A percentile compares a stretch with the other conserved stretches of the same genome.
Conservation (phyloP, 2,329 filamentous ascomycete genomes). For the Alternaria solani region DNA sequence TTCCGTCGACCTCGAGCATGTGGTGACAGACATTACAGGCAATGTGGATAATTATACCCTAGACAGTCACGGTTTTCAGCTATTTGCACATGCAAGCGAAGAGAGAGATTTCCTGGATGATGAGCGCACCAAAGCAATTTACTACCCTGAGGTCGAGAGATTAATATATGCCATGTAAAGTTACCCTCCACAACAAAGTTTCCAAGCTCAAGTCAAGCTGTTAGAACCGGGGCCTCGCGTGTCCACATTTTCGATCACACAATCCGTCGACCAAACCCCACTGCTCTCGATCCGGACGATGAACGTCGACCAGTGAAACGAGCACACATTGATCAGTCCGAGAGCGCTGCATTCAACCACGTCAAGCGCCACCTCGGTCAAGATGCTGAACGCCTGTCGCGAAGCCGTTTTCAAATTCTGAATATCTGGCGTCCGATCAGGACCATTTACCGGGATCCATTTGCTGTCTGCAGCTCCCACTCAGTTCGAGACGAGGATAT, state of each 20-base stretch:
- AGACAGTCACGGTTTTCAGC: background rate
- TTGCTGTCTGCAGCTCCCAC: constrained; percentile 42
- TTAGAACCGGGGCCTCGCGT: background rate
- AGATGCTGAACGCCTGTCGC: constrained; percentile 40
- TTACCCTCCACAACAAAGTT: background rate
- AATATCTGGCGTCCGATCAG: constrained; percentile 51
- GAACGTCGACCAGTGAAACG: background rate
- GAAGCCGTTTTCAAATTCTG: constrained; percentile 45
- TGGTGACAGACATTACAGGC: background rate
- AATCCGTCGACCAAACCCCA: background rate
- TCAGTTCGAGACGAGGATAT: constrained; percentile 37
- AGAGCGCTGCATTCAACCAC: background rate
- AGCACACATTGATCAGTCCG: background rate
- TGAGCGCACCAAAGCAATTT: background rate
- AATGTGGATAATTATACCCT: background rate
- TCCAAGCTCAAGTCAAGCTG: background rate
- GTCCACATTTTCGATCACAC: background rate
- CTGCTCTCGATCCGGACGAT: background rate
- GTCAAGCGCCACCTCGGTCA: constrained; percentile 34
- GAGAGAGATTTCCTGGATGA: background rate
- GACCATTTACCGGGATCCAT: constrained; percentile 41
- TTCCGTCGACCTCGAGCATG: background rate
- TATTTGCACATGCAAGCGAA: background rate
- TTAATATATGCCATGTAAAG: background rate
- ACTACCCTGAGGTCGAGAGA: background rate